phyloP scores from a whole-genome alignment of 2,329 filamentous ascomycete species.

The Nothophoma quercina region DNA sequence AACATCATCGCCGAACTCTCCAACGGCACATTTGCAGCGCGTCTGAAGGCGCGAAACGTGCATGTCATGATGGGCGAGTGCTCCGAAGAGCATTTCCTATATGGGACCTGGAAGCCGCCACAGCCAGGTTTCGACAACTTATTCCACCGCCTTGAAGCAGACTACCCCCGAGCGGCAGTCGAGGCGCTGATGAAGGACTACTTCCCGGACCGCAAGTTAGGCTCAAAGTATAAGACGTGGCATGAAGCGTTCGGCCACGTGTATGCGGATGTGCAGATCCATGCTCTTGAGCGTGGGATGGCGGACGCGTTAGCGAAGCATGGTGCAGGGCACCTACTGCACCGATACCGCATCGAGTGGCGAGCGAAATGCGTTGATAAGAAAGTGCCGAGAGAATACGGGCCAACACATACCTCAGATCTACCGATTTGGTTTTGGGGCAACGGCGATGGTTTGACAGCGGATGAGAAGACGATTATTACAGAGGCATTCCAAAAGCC shows the following conservation, averaged over 20 bases:
- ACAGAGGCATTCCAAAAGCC: constrained; percentile 47
- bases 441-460: constrained; percentile 52
- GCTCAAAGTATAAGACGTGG: constrained; percentile 55
- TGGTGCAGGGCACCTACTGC: constrained; percentile 56
- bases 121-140: constrained; percentile 51
- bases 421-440: constrained; percentile 66
- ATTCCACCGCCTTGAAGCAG: constrained; percentile 57
- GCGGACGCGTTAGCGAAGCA: constrained; percentile 53
- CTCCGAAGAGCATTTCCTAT: constrained; percentile 61
- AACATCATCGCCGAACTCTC: constrained; percentile 57
- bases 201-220: constrained; percentile 52
- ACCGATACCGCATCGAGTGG: constrained; percentile 64
- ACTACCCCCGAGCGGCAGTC: constrained; percentile 58
- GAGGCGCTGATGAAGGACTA: constrained; percentile 55
- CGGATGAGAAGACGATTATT: constrained; percentile 55
- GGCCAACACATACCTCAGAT: constrained; percentile 63
- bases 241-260: constrained; percentile 61
- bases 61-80: constrained; percentile 64
- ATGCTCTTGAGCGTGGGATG: constrained; percentile 62
- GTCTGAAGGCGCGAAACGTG: constrained; percentile 55
- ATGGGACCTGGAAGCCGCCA: constrained; percentile 60
- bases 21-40: constrained; percentile 56
- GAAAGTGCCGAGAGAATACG: constrained; percentile 56
- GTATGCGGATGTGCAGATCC: constrained; percentile 65
- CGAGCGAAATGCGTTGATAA: constrained; percentile 57